Conservation (phyloP, 1,284 basidiomycete genomes). For the Trichosporon coremiiforme region DNA sequence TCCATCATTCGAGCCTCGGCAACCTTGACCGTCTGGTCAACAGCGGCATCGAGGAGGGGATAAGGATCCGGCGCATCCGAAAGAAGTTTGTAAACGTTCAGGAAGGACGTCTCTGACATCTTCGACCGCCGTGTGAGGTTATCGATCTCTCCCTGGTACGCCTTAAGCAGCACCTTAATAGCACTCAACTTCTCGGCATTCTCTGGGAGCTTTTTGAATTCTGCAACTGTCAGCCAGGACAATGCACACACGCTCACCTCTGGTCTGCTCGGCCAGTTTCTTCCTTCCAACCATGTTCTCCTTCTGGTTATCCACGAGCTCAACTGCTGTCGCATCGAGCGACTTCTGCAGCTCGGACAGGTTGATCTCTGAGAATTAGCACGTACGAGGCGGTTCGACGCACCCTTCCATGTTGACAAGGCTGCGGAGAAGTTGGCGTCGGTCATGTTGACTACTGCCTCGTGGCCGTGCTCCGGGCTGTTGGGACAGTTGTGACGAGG, state of each 20-base stretch:
- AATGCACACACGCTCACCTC: constrained; percentile 63
- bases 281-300: constrained; percentile 92
- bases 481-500: neutral
- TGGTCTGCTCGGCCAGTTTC: constrained; percentile 86
- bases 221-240: constrained; percentile 57
- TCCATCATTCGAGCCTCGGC: constrained; percentile 76
- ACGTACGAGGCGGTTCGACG: constrained; percentile 26
- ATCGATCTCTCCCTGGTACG: constrained; percentile 97
- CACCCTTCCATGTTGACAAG: constrained; percentile 83
- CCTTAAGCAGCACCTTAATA: constrained; percentile 87
- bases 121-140: constrained; percentile 88
- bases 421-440: constrained; percentile 75
- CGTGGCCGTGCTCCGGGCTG: neutral
- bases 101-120: constrained; percentile 86
- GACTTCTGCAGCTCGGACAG: constrained; percentile 88
- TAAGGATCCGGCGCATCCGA: constrained; percentile 95
- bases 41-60: constrained; percentile 87
- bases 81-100: constrained; percentile 89
- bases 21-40: constrained; percentile 86
- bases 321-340: constrained; percentile 83
- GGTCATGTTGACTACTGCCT: constrained; percentile 42
- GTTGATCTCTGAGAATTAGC: constrained; percentile 68
- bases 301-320: constrained; percentile 96
- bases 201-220: constrained; percentile 85
- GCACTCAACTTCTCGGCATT: constrained; percentile 79